Evolutionary conservation across 257 asterid genomes (phyloP), one percentile per base, ranked within the genome.

Genomic region (Penstemon eatonii): DNA sequence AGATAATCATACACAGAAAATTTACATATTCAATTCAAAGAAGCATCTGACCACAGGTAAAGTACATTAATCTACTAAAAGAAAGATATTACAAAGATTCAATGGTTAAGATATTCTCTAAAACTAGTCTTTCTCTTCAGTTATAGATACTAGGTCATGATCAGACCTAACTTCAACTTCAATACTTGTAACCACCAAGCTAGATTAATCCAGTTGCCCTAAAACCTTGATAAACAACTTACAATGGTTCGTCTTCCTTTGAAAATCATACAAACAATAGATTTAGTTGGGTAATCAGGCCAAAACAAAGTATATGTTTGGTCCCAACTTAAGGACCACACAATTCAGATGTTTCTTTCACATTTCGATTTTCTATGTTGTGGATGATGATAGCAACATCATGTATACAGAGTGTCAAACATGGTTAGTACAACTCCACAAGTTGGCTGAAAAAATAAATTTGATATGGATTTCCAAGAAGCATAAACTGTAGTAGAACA

Each of bases 361-460:
- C 33, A 25, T 25, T 25, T 25, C 33, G 33, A 25, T 25, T 49
- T 49, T 12, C 3, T 3, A 13, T 25, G 33, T 49, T 10, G 54
- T 49, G 44, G 7, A 60, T 60, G 33, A 60, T 41, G 51, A 40
- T 60, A 38, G 18, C 7, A 50, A 41, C 41, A 40, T 41, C 41
- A 37, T 60, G 18, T 11, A 37, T 49, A 49, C n/a, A 13, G 11
- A 49, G 18, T 10, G 15, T 49, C 4, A 49, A 49, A 56, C 41
- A n/a, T 57, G 33, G 36, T 66, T 55, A 45, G 6, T 56, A 38
- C 38, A 63, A 66, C 0, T 56, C 64, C 50, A 57, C 44, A 39
- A 68, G 58, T 42, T 49, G 54, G 52, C 58, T 15, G 58, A 53
- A 15, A 62, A 52, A 52, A 66, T 15, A 12, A 59, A 74, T 60